Conservation (phyloP, 345 rosid genomes). For the Bruguiera parviflora region DNA sequence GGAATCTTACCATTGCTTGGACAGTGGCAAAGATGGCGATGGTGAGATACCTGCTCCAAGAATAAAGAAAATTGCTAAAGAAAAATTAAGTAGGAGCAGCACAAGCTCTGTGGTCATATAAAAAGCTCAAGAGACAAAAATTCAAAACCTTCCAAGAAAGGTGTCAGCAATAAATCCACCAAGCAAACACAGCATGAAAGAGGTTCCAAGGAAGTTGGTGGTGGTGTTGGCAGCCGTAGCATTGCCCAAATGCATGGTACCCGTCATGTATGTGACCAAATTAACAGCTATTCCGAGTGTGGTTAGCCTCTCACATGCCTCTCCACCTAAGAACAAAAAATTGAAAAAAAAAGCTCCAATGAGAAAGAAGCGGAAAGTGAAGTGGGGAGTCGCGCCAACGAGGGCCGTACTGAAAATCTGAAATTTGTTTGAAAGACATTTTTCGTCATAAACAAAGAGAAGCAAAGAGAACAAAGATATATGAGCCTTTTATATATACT, state of each 20-base stretch:
- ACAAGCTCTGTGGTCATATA: not conserved
- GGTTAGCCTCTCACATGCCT: slow-evolving; percentile 82
- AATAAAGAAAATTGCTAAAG: not conserved
- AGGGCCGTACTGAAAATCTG: too few species aligned
- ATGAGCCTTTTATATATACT: not conserved
- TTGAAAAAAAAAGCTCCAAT: not conserved
- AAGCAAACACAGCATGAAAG: slow-evolving; percentile 90
- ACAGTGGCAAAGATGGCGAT: slow-evolving; percentile 80
- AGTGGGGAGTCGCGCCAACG: too few species aligned
- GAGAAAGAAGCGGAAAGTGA: too few species aligned
- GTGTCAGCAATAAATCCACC: slow-evolving; percentile 96
- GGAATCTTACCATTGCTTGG: slow-evolving; percentile 63
- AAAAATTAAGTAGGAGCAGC: not conserved
- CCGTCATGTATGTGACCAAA: slow-evolving; percentile 85
- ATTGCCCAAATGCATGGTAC: slow-evolving; percentile 86
- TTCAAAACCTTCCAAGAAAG: slow-evolving; percentile 78
- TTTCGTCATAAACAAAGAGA: not conserved
- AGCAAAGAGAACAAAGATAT: not conserved
- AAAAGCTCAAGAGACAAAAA: not conserved
- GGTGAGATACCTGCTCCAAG: slow-evolving; percentile 62
- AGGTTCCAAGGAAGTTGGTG: slow-evolving; percentile 91
- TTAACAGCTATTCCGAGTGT: slow-evolving; percentile 93
- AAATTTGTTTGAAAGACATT: not conserved
- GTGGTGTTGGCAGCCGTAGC: slow-evolving; percentile 81
- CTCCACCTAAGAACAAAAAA: slow-evolving; percentile 44